These are phyloP conservation scores for Mollisia scopiformis DNA, from an alignment of 2,329 filamentous ascomycete genomes.

Conservation along the genomic window DNA sequence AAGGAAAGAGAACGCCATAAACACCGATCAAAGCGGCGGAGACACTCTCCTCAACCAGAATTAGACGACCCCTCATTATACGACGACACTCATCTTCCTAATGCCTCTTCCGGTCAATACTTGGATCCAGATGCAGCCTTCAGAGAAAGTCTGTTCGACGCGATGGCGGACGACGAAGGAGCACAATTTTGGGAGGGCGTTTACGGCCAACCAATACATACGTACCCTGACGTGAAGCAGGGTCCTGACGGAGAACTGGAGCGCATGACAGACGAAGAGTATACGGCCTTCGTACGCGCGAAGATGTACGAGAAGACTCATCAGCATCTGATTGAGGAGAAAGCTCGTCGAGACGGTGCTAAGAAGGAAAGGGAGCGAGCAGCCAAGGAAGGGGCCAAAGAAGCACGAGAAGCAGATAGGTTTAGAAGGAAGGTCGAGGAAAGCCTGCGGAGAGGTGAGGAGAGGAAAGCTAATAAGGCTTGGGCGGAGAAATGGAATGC, in stretches of 20 bases:
- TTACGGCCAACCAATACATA: conserved; percentile 94
- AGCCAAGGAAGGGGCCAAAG: conserved; percentile 41
- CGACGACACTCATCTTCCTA: conserved; percentile 44
- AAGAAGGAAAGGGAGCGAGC: conserved; percentile 50
- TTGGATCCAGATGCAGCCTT: conserved; percentile 78
- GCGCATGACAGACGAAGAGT: conserved; percentile 91
- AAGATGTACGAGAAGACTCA: conserved; percentile 97
- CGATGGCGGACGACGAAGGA: conserved; percentile 94
- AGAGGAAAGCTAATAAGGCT: conserved; percentile 51
- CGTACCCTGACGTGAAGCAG: conserved; percentile 59
- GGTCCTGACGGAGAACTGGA: conserved; percentile 64
- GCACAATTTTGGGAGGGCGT: conserved; percentile 93
- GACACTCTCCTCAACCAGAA: conserved; percentile 22
- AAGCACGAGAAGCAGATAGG: conserved; percentile 40
- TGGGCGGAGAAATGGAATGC: conserved; percentile 65
- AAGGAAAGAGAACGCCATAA: conserved; percentile 21
- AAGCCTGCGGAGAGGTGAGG: conserved; percentile 68
- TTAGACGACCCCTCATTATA: conserved; percentile 39
- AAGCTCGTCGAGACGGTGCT: conserved; percentile 61
- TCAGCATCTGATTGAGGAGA: conserved; percentile 79
- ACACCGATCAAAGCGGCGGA: conserved; percentile 32
- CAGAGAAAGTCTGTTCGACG: conserved; percentile 92
- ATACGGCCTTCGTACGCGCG: conserved; percentile 79
- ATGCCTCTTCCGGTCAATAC: conserved; percentile 38
- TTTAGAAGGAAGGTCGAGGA: conserved; percentile 70